Base-by-base conservation (phyloP, 768 basidiomycete species). In the Lentinula aciculospora region DNA sequence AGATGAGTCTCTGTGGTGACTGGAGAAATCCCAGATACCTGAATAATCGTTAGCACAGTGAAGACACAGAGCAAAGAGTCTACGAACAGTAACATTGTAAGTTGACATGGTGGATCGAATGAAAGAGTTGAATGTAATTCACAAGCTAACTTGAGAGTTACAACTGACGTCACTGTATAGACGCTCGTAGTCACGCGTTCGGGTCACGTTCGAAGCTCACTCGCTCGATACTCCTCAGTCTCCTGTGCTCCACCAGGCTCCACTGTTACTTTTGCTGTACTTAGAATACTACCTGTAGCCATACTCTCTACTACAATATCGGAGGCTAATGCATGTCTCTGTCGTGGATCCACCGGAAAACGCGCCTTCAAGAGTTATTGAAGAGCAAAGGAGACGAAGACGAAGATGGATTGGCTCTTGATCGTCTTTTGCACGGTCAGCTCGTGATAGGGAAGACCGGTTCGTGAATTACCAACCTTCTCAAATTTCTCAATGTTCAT, bases 361-460 rank as follows among this genome's bases (percentile, higher is more conserved):
- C 74, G 68, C 81, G 83, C 60, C 77, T 92, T 56, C 67, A 72
- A 61, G 68, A 72, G 15, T 76, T 92, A 54, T 73, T 92, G 49
- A 79, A 80, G 59, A 77, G 76, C 63, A 66, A 67, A 29, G 79
- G 74, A 46, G 81, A 81, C 72, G 86, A 89, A 58, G 84, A 86
- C 55, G 84, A 79, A 57, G 82, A 86, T 61, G 83, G 79, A 5
- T 59, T 86, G 25, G 84, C 82, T 17, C 74, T 91, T 51, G 89
- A 92, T 67, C 81, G 88, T 12, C 74, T 91, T 47, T 73, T 90
- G 55, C 89, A 90, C 65, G 89, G 86, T 8, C 89, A 90, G 65
- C 82, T 69, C 57, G 81, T 87, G 10, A 88, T 90, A 44, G 88
- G 87, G 25, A 89, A 83, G 68, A 89, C 88, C 27, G 71, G 89